Conservation (phyloP, 805 yeast species). For the Spathaspora sp. region DNA sequence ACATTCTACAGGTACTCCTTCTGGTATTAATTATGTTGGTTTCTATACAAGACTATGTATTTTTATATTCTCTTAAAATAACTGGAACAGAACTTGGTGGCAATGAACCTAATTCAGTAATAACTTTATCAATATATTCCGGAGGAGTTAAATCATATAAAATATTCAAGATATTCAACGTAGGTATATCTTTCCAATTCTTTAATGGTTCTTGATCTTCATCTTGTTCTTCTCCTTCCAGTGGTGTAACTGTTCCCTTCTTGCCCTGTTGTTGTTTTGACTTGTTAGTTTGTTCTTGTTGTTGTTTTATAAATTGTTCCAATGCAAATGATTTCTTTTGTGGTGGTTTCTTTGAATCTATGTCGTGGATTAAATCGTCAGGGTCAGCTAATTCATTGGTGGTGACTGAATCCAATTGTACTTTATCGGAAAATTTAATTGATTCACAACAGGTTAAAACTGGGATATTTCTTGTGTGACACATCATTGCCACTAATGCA, state of each 20-base stretch:
- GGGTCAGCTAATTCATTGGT: conserved; percentile 85
- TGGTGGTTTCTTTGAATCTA: conserved; percentile 49
- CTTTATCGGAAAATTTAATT: conserved; percentile 90
- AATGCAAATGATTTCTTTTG: conserved; percentile 59
- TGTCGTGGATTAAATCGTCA: conserved; percentile 57
- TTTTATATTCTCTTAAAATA: conserved; percentile 86
- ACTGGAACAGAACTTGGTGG: conserved; percentile 99
- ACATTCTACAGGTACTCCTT: no score
- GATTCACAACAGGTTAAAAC: conserved; percentile 95
- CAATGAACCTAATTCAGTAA: conserved; percentile 92
- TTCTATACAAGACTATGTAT: conserved; percentile 14
- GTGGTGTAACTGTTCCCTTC: neutral
- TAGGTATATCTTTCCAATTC: conserved; percentile 62
- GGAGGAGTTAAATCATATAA: conserved; percentile 95
- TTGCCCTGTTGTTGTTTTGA: conserved; percentile 13
- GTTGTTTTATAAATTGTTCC: conserved; percentile 54
- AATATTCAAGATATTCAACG: conserved; percentile 73
- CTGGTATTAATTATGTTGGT: neutral
- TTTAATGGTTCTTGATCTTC: conserved; percentile 39
- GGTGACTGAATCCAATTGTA: conserved; percentile 94
- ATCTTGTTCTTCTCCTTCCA: conserved; percentile 10
- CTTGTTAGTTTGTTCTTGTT: conserved; percentile 28
- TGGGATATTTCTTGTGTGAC: conserved; percentile 83
- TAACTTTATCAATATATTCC: conserved; percentile 86
- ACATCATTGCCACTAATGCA: conserved; percentile 88